Conservation (phyloP, 1,284 basidiomycete genomes). For the Ustilago curta region DNA sequence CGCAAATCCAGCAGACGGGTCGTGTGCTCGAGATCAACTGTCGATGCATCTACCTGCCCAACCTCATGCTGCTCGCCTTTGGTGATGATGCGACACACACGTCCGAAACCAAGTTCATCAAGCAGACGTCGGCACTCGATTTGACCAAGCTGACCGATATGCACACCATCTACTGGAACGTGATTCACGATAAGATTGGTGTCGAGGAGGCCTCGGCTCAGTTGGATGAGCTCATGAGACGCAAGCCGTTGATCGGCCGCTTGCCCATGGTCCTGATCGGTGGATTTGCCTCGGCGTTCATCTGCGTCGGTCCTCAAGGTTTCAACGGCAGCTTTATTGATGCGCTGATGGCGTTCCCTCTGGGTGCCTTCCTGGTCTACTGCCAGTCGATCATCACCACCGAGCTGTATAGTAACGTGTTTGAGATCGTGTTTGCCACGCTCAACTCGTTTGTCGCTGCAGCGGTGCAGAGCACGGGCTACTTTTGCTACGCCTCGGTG, state of each 20-base stretch:
- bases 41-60: slow-evolving; percentile 87
- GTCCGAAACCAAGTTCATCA: slow-evolving; percentile 79
- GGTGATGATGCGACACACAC: slow-evolving; percentile 86
- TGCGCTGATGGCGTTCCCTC: slow-evolving; percentile 79
- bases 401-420: slow-evolving; percentile 86
- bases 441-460: slow-evolving; percentile 81
- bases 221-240: slow-evolving; percentile 82
- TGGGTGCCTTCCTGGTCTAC: slow-evolving; percentile 78
- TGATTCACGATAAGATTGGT: slow-evolving; percentile 86
- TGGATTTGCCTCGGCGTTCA: slow-evolving; percentile 83
- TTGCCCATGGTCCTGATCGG: slow-evolving; percentile 79
- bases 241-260: slow-evolving; percentile 68
- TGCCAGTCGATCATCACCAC: slow-evolving; percentile 68
- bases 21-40: slow-evolving; percentile 85
- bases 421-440: slow-evolving; percentile 87
- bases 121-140: slow-evolving; percentile 64
- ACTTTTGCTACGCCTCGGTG: slow-evolving; percentile 87
- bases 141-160: slow-evolving; percentile 74
- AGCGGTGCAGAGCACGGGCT: slow-evolving; percentile 60
- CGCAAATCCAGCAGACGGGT: slow-evolving; percentile 87
- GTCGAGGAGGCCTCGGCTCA: slow-evolving; percentile 82
- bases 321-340: slow-evolving; percentile 82
- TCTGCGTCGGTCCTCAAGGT: slow-evolving; percentile 72
- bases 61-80: slow-evolving; percentile 74
- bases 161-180: slow-evolving; percentile 84